phyloP scores from a whole-genome alignment of 2,329 filamentous ascomycete genomes.

The Nigrograna mackinnonii region DNA sequence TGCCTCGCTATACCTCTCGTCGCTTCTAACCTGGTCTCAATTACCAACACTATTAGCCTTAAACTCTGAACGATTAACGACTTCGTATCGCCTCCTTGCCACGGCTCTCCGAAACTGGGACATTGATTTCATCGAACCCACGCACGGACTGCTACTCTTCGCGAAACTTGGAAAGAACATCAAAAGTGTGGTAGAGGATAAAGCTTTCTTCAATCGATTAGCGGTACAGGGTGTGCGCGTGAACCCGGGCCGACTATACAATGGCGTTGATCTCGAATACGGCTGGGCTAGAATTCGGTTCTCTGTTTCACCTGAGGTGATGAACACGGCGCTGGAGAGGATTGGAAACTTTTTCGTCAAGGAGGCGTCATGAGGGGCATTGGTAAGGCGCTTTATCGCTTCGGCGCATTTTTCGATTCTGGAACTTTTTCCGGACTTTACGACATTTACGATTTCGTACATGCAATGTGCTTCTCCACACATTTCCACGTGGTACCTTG shows the following conservation, averaged over 20 bases:
- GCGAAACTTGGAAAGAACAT: constrained; percentile 14
- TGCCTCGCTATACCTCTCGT: constrained; percentile 21
- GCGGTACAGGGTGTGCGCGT: constrained; percentile 20
- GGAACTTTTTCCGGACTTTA: too few species aligned
- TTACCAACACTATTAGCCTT: constrained; percentile 28
- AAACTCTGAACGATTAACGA: constrained; percentile 23
- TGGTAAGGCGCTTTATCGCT: too few species aligned
- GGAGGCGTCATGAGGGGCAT: constrained; percentile 1
- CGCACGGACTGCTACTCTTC: constrained; percentile 32
- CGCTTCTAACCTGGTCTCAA: constrained; percentile 26
- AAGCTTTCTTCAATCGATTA: constrained; percentile 19
- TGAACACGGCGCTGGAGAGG: constrained; percentile 18
- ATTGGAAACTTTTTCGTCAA: constrained; percentile 16
- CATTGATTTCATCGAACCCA: constrained; percentile 23
- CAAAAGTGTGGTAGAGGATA: constrained; percentile 20
- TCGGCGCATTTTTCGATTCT: too few species aligned
- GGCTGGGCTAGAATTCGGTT: constrained; percentile 34
- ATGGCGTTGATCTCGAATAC: constrained; percentile 27
- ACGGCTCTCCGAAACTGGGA: constrained; percentile 13
- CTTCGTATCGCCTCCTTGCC: constrained; percentile 21
- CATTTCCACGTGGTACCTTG: too few species aligned
- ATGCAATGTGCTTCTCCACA: too few species aligned
- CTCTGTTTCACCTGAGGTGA: constrained; percentile 13
- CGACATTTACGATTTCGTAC: too few species aligned
- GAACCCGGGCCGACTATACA: constrained; percentile 18